A percentile compares a stretch with the other conserved stretches of the same genome.
These are phyloP conservation scores for Paecilomyces formosus DNA, from an alignment of 2,329 filamentous ascomycete species.

Conservation along the genomic window DNA sequence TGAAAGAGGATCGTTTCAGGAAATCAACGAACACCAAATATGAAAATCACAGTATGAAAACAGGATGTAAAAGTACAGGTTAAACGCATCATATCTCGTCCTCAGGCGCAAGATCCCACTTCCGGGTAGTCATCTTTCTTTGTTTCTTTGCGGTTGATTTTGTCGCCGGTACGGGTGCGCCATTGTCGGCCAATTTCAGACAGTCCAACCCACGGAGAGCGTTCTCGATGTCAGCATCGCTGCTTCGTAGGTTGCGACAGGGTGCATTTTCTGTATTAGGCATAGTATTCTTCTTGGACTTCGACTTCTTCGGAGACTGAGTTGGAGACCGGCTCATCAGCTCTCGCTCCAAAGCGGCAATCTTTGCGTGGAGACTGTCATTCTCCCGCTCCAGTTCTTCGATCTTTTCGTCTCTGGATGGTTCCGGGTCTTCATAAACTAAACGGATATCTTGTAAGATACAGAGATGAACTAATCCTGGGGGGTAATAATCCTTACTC, in stretches of 20 bases:
- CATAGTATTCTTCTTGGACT: constrained; percentile 21
- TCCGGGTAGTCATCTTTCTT: constrained; percentile 39
- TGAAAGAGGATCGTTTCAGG: background rate
- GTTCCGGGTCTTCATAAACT: constrained; percentile 42
- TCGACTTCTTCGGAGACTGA: constrained; percentile 36
- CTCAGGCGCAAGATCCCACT: constrained; percentile 41
- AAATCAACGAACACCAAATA: constrained; percentile 8
- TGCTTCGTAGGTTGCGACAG: constrained; percentile 22
- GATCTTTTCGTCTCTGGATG: constrained; percentile 49
- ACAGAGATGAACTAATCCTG: background rate
- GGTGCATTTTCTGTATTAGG: constrained; percentile 13
- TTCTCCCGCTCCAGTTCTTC: constrained; percentile 66
- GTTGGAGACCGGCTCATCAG: constrained; percentile 56
- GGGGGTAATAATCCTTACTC: constrained; percentile 23
- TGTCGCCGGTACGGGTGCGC: constrained; percentile 17
- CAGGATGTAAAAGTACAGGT: background rate
- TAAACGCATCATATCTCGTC: constrained; percentile 21
- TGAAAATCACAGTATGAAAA: background rate
- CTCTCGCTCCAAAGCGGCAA: constrained; percentile 60
- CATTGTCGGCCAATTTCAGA: constrained; percentile 28
- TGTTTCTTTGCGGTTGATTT: constrained; percentile 30
- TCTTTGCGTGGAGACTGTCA: constrained; percentile 57
- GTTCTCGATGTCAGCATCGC: constrained; percentile 34
- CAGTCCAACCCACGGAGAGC: constrained; percentile 31
- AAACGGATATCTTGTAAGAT: constrained; percentile 2